Conservation (phyloP, 2,329 filamentous ascomycete species). For the Apiospora phragmitis region DNA sequence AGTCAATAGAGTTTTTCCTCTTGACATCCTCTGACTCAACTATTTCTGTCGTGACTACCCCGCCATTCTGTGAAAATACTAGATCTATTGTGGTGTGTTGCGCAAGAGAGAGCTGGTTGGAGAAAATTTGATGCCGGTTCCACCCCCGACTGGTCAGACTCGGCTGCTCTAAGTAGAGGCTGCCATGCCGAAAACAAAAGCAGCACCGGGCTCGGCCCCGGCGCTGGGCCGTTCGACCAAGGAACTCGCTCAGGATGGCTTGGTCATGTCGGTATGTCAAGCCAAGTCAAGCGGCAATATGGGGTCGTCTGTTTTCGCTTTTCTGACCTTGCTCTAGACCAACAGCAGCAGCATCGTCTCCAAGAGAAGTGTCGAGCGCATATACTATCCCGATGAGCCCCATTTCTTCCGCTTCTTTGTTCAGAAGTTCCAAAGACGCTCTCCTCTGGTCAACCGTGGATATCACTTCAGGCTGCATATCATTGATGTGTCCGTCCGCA, state of each 20-base stretch:
- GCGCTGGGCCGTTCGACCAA: constrained; percentile 22
- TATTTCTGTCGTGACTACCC: neutral
- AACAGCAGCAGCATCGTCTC: constrained; percentile 92
- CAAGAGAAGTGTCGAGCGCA: constrained; percentile 86
- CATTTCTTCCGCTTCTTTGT: constrained; percentile 91
- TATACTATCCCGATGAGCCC: constrained; percentile 76
- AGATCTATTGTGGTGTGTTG: neutral
- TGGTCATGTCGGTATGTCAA: constrained; percentile 52
- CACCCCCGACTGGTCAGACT: neutral
- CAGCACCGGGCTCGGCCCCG: neutral
- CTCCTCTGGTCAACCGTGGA: constrained; percentile 87
- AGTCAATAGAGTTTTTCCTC: neutral
- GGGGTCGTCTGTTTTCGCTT: neutral
- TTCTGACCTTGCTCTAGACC: constrained; percentile 52
- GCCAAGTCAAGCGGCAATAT: neutral
- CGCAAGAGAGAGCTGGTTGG: neutral
- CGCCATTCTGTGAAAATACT: neutral
- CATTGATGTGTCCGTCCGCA: constrained; percentile 71
- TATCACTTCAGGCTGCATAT: constrained; percentile 86
- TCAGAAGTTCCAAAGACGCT: constrained; percentile 75
- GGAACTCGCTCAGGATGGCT: constrained; percentile 43
- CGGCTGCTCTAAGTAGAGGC: neutral
- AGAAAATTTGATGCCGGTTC: neutral
- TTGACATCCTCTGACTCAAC: neutral
- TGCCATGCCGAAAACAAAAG: neutral